phyloP scores from a whole-genome alignment of 2,329 filamentous ascomycete genomes.

The Calycina marina region DNA sequence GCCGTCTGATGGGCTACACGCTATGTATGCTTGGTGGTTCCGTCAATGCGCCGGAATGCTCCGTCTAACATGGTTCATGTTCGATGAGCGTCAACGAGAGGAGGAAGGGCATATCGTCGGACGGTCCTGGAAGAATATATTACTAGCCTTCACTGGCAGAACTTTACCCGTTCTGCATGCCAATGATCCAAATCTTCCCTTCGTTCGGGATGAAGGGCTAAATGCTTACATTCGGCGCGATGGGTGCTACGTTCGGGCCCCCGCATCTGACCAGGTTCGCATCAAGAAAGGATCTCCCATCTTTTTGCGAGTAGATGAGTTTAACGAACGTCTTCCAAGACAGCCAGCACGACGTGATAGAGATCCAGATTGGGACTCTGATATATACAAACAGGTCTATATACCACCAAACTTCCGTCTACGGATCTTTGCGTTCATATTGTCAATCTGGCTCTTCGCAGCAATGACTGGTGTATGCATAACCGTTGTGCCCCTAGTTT shows the following conservation, averaged over 20 bases:
- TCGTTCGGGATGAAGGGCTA: constrained; percentile 29
- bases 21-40: constrained; percentile 95
- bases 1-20: constrained; percentile 69
- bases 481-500: constrained; percentile 73
- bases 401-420: constrained; percentile 72
- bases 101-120: constrained; percentile 62
- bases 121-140: constrained; percentile 42
- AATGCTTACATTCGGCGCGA: constrained; percentile 45
- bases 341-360: constrained; percentile 35
- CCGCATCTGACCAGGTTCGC: constrained; percentile 86
- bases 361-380: constrained; percentile 37
- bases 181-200: constrained; percentile 23
- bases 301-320: constrained; percentile 61
- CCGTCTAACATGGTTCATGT: constrained; percentile 82
- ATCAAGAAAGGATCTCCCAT: constrained; percentile 73
- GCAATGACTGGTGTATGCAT: constrained; percentile 72
- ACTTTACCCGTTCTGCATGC: constrained; percentile 7
- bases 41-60: constrained; percentile 66
- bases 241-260: constrained; percentile 79
- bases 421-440: constrained; percentile 72
- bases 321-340: constrained; percentile 51
- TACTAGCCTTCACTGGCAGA: constrained; percentile 28
- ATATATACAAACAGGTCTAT: constrained; percentile 48
- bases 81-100: constrained; percentile 65
- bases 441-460: constrained; percentile 87